These are phyloP conservation scores for Acrocalymma vagum DNA, from an alignment of 2,329 filamentous ascomycete genomes.

Conservation along the genomic window DNA sequence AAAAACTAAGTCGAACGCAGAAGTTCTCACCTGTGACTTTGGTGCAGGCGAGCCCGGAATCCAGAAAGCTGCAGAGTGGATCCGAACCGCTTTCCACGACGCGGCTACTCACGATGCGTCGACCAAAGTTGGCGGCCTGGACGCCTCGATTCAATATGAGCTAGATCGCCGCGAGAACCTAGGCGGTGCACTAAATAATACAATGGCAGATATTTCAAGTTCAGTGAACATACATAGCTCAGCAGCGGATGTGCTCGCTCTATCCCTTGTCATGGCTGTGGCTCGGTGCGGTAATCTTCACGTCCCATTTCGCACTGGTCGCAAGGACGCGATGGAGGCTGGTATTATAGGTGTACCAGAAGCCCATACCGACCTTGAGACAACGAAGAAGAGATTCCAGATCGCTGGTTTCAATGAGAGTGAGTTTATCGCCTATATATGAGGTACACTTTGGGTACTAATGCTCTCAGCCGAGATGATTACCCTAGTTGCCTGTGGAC, in stretches of 20 bases:
- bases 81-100: slow-evolving; percentile 47
- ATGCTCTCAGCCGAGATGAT: slow-evolving; percentile 30
- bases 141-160: slow-evolving; percentile 46
- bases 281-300: slow-evolving; percentile 37
- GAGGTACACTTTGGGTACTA: background rate
- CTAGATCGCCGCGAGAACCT: slow-evolving; percentile 35
- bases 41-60: slow-evolving; percentile 22
- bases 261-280: slow-evolving; percentile 39
- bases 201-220: slow-evolving; percentile 35
- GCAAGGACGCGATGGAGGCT: slow-evolving; percentile 41
- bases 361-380: slow-evolving; percentile 39
- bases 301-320: slow-evolving; percentile 40
- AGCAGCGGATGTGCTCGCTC: slow-evolving; percentile 43
- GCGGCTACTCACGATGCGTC: slow-evolving; percentile 37
- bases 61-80: slow-evolving; percentile 38
- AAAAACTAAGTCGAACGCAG: slow-evolving; percentile 8
- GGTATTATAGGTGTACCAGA: slow-evolving; percentile 41
- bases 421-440: slow-evolving; percentile 18
- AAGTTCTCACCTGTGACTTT: slow-evolving; percentile 22
- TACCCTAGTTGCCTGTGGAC: slow-evolving; percentile 44
- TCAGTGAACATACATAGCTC: slow-evolving; percentile 27
- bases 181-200: slow-evolving; percentile 43
- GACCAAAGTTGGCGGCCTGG: slow-evolving; percentile 40
- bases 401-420: slow-evolving; percentile 38
- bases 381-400: slow-evolving; percentile 36